Evolutionary conservation across 495 filamentous ascomycete genomes (phyloP), one percentile per base, ranked within the genome.

Genomic region (Penicillium flavigenum): DNA sequence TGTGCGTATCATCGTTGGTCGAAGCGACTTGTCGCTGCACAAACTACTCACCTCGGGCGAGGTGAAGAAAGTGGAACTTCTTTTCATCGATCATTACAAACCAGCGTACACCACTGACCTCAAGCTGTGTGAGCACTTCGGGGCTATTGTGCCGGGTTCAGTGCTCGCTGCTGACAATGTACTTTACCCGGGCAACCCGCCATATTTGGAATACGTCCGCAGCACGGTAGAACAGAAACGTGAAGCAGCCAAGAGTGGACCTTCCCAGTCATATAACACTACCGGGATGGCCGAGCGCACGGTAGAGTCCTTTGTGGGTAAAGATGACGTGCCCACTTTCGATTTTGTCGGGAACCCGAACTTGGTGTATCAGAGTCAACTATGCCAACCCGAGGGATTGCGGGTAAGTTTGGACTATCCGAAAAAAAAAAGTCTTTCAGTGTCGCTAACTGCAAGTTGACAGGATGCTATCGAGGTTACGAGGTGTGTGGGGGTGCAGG

Each of bases 81-180:
- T 89, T 58, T 90, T 91, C 63, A 72, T 92, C 31, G 89, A 91
- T 52, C 89, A 92, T 61, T 84, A 84, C 64, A 91, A 92, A 63
- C 85, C 85, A 0, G 79, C 82, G 0, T 91, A 91, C 57, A 82
- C 76, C 1, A 72, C 81, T 4, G 89, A 93, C 60, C 65, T 92
- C 59, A 90, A 89, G 74, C 74, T 88, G 1, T 86, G 83, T 57
- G 89, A 92, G 74, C 79, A 84, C 27, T 71, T 89, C 10, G 81
- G 80, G 1, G 64, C 91, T 51, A 75, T 93, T 38, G 74, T 72
- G 2, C 71, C 72, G 0, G 86, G 84, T 12, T 83, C 84, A 1
- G 79, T 91, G 10, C 60, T 89, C 22, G 83, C 79, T 0, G 89
- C 88, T 0, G 88, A 93, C 65, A 92, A 93, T 69, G 84, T 91